Evolutionary conservation across 1,284 basidiomycete genomes (phyloP), one percentile per base, ranked within the genome.

Genomic region (Leccinum solheimii): DNA sequence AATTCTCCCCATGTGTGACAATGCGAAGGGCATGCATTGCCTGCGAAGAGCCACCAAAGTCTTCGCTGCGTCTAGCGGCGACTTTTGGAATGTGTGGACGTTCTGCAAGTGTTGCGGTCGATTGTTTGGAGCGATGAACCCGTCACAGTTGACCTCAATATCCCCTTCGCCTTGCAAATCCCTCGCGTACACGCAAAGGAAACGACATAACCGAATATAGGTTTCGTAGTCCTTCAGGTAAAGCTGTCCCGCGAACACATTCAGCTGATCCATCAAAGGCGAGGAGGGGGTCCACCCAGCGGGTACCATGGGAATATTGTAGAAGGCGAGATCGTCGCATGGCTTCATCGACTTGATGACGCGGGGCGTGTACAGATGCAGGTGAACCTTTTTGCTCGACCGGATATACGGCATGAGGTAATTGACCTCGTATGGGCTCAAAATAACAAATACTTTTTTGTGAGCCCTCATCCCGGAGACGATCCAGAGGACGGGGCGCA

Each of bases 391-490:
- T 32, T 32, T 32, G 30, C 30, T 32, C 30, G 30, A 32, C 10
- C 30, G 30, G 10, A 32, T 32, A 32, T 0, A 32, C 30, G 30
- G 10, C 30, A 32, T 32, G 30, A 30, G 30, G 45, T 61, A 57
- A 55, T 83, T 76, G 43, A 68, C 79, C 61, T 84, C 83, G 56
- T 68, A 76, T 1, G 83, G 81, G 61, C 83, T 84, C 58, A 82
- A 57, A 7, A 78, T 62, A 21, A 84, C 73, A 1, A 80, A 64
- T 2, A 69, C 61, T 0, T 32, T 11, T 16, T 55, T 54, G 1
- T 32, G 9, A 27, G n/a, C 40, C 1, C 26, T 54, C 30, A 45
- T 65, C 16, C 60, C 60, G 0, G 78, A 77, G 14, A 80, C 45
- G 32, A 83, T 68, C 83, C 82, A 81, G 48, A 78, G 72, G 16